These are phyloP conservation scores for Solanum chiquidenum DNA, from an alignment of 257 asterid species.

Conservation along the genomic window DNA sequence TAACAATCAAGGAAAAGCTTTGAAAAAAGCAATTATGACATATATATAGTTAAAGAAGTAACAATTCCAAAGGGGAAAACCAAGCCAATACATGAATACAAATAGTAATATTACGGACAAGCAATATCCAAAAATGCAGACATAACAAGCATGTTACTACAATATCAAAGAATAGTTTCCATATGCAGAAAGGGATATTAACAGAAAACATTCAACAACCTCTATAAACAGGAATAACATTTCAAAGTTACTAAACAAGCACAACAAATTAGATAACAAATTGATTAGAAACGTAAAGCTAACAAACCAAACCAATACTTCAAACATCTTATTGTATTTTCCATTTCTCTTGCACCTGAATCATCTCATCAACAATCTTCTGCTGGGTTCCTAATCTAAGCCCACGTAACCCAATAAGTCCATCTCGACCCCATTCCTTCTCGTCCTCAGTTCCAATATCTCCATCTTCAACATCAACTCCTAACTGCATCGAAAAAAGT, in stretches of 20 bases:
- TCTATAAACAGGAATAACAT: background rate
- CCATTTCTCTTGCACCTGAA: slow-evolving; percentile 8
- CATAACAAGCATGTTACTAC: background rate
- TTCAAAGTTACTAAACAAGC: background rate
- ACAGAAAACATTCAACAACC: background rate
- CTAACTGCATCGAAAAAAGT: slow-evolving; percentile 3
- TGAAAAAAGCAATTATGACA: background rate
- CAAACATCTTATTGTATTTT: background rate
- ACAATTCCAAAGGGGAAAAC: background rate
- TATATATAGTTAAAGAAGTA: background rate
- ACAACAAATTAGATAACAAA: background rate
- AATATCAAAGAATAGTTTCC: background rate
- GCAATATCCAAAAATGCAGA: background rate
- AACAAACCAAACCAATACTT: background rate
- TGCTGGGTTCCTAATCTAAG: slow-evolving; percentile 12
- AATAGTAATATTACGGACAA: background rate
- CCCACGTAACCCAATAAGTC: slow-evolving; percentile 17
- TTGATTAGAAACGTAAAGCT: background rate
- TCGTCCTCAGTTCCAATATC: background rate
- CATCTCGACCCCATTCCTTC: slow-evolving; percentile 13
- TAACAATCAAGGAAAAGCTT: background rate
- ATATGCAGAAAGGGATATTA: background rate
- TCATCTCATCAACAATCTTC: slow-evolving; percentile 5
- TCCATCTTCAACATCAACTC: slow-evolving; percentile 1
- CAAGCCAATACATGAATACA: background rate